A percentile compares a stretch with the other conserved stretches of the same genome.
Conservation (phyloP, 768 basidiomycete genomes). For the Serendipita indica region DNA sequence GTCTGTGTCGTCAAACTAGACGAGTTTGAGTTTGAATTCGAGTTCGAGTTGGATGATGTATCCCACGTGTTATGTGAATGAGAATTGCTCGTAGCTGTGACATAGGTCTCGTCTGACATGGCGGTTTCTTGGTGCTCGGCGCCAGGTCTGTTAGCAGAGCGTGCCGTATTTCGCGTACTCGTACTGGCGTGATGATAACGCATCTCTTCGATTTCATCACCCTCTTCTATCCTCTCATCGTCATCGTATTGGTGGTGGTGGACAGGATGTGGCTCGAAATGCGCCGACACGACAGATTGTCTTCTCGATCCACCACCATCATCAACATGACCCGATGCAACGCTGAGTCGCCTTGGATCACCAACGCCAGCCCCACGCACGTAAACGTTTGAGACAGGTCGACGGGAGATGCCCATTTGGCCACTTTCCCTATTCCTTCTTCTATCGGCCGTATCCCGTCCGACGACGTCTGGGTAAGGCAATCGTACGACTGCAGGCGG, state of each 20-base stretch:
- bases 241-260: background rate
- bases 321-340: no score
- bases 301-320: background rate
- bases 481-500: constrained; percentile 4
- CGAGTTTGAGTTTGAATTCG: no score
- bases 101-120: constrained; percentile 4
- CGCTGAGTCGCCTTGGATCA: no score
- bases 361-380: background rate
- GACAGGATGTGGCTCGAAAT: background rate
- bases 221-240: background rate
- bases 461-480: background rate
- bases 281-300: background rate
- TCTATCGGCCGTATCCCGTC: no score
- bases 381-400: background rate
- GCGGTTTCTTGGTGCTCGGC: background rate
- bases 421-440: background rate
- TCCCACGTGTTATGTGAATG: no score
- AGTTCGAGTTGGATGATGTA: no score
- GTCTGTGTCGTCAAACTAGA: no score
- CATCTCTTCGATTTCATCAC: background rate
- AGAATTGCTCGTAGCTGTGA: background rate
- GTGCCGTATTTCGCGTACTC: background rate
- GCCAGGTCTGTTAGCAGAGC: background rate
- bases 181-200: background rate
- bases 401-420: background rate